phyloP scores from a whole-genome alignment of 768 basidiomycete genomes.

The Rhizopogon salebrosus region DNA sequence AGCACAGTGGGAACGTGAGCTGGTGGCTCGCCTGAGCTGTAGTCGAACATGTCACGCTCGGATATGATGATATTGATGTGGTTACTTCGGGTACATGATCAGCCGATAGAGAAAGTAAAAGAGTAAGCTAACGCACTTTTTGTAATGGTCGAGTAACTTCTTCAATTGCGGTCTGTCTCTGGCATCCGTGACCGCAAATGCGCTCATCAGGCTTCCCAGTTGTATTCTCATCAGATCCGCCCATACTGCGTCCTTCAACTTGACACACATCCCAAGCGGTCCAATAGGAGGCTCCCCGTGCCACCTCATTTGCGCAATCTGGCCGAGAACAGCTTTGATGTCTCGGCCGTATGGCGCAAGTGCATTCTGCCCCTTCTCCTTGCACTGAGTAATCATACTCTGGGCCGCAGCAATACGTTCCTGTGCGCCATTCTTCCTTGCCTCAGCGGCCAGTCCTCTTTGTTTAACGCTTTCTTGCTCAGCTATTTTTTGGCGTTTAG shows the following conservation, averaged over 20 bases:
- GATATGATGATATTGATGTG: slow-evolving; percentile 55
- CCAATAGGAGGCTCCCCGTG: slow-evolving; percentile 63
- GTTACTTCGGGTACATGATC: slow-evolving; percentile 27
- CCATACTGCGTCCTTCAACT: slow-evolving; percentile 66
- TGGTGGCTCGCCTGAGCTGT: slow-evolving; percentile 64
- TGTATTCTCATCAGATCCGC: slow-evolving; percentile 58
- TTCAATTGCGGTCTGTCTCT: slow-evolving; percentile 57
- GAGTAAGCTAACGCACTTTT: slow-evolving; percentile 52
- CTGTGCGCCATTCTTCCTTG: slow-evolving; percentile 26
- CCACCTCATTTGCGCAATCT: slow-evolving; percentile 53
- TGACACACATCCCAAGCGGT: slow-evolving; percentile 77
- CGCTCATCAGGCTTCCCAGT: slow-evolving; percentile 52
- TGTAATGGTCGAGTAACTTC: slow-evolving; percentile 45
- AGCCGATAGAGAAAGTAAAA: neutral
- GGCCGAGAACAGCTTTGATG: slow-evolving; percentile 52
- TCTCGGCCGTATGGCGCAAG: slow-evolving; percentile 59
- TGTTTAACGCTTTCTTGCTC: slow-evolving; percentile 27
- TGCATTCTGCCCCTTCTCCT: slow-evolving; percentile 49
- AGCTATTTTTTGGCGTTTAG: slow-evolving; percentile 27
- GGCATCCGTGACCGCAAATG: slow-evolving; percentile 71
- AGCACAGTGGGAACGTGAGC: slow-evolving; percentile 64
- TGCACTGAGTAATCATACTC: slow-evolving; percentile 44
- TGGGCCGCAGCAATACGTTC: slow-evolving; percentile 41
- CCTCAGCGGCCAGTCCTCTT: slow-evolving; percentile 34
- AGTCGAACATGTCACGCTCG: slow-evolving; percentile 79